Evolutionary conservation across 225 moss, liverwort and hornwort genomes (phyloP).

Genomic region (Sphagnum contortum): DNA sequence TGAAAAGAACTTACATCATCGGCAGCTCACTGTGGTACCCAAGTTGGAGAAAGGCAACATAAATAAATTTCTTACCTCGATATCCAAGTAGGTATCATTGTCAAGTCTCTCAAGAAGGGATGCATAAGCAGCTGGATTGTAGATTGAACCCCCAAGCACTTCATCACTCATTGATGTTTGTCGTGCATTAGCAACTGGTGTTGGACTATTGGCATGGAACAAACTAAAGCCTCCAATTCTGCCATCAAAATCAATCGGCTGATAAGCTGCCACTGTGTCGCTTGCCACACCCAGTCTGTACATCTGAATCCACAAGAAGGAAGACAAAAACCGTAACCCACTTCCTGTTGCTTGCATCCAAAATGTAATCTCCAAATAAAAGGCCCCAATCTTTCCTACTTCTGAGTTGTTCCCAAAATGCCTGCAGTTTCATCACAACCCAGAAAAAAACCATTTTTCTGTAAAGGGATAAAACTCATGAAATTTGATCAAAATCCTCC

Average conservation of each 20-base stretch:
- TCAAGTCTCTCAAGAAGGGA: conserved; percentile 41
- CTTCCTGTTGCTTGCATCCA: conserved; percentile 81
- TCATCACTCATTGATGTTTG: conserved; percentile 41
- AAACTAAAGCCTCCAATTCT: conserved; percentile 38
- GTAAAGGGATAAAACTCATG: too few relatives aligned
- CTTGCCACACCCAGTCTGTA: conserved; percentile 65
- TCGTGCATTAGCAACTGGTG: conserved; percentile 27
- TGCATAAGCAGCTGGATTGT: conserved; percentile 62
- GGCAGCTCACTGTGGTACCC: neutral
- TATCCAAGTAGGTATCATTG: conserved; percentile 48
- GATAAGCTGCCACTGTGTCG: conserved; percentile 34
- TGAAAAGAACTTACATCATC: neutral
- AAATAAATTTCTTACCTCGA: conserved; percentile 30
- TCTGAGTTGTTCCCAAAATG: conserved; percentile 33
- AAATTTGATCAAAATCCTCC: too few relatives aligned
- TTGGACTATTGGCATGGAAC: conserved; percentile 16
- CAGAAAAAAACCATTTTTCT: neutral
- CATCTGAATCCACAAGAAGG: conserved; percentile 84
- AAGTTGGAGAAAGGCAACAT: too few relatives aligned
- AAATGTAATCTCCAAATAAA: conserved; percentile 68
- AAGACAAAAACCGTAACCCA: conserved; percentile 64
- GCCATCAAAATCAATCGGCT: conserved; percentile 59
- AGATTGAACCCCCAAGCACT: conserved; percentile 82
- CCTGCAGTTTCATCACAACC: conserved; percentile 18
- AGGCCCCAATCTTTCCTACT: conserved; percentile 43